Conservation (phyloP, 2,329 filamentous ascomycete genomes). For the Mariannaea elegans region DNA sequence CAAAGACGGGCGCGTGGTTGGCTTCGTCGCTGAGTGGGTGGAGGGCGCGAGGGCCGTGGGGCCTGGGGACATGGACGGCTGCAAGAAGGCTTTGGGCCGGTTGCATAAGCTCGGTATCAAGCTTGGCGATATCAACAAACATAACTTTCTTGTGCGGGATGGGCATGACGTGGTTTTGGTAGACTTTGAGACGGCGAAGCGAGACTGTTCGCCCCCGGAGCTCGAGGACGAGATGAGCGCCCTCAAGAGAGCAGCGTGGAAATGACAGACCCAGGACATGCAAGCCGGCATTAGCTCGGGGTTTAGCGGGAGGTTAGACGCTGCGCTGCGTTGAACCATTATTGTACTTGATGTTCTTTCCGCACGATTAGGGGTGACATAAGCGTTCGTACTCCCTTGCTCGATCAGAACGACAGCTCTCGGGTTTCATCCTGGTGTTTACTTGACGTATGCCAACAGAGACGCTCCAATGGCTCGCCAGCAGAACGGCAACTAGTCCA, state of each 20-base stretch:
- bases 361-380: too few species aligned
- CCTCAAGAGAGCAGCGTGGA: slow-evolving; percentile 26
- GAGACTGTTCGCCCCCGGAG: slow-evolving; percentile 26
- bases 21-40: slow-evolving; percentile 38
- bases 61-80: slow-evolving; percentile 33
- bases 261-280: background rate
- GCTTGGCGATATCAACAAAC: slow-evolving; percentile 42
- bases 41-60: slow-evolving; percentile 33
- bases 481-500: background rate
- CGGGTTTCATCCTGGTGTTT: too few species aligned
- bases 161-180: slow-evolving; percentile 31
- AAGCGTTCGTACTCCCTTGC: too few species aligned
- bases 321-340: too few species aligned
- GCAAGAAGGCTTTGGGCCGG: slow-evolving; percentile 32
- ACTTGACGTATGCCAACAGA: slow-evolving; percentile 12
- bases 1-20: slow-evolving; percentile 38
- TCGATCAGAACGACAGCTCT: too few species aligned
- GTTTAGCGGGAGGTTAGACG: too few species aligned
- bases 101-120: slow-evolving; percentile 42
- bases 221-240: slow-evolving; percentile 37
- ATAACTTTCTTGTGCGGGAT: slow-evolving; percentile 42
- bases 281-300: background rate
- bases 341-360: too few species aligned
- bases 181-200: slow-evolving; percentile 39
- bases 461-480: slow-evolving; percentile 14